Conservation (phyloP, 805 yeast genomes). For the Metschnikowia arizonensis region DNA sequence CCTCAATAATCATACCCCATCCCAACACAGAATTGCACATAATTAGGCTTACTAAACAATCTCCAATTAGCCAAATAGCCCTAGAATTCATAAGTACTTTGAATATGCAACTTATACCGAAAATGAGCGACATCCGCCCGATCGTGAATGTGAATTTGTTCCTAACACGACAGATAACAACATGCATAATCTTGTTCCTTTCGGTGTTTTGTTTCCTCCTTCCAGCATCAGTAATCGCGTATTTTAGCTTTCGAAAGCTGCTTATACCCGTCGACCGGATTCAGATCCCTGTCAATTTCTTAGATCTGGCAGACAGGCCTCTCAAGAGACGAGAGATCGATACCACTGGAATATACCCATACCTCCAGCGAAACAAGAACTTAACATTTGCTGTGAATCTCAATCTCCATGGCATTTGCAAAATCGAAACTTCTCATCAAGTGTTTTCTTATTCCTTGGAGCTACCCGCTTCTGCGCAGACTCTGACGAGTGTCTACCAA, state of each 20-base stretch:
- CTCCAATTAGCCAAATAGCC: neutral
- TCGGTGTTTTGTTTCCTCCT: conserved; percentile 28
- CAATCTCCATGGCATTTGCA: conserved; percentile 26
- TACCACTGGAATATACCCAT: conserved; percentile 6
- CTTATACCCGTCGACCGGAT: conserved; percentile 28
- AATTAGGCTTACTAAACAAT: neutral
- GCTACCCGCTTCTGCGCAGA: neutral
- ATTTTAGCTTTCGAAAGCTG: conserved; percentile 31
- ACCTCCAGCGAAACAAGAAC: conserved; percentile 11
- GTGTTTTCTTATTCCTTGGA: conserved; percentile 11
- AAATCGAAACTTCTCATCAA: conserved; percentile 19
- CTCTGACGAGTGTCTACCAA: conserved; percentile 1
- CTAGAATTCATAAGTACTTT: neutral
- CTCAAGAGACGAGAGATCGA: conserved; percentile 6
- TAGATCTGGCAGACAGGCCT: neutral
- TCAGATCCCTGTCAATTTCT: conserved; percentile 10
- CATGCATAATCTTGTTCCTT: conserved; percentile 13
- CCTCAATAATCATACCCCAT: neutral
- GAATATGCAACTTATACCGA: conserved; percentile 5
- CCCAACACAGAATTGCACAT: neutral
- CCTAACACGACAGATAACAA: conserved; percentile 15
- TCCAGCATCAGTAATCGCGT: conserved; percentile 35
- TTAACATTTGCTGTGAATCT: conserved; percentile 13
- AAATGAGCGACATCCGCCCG: neutral
- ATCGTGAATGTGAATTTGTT: conserved; percentile 9